Evolutionary conservation across 2,329 filamentous ascomycete species (phyloP).

Genomic region (Beauveria brongniartii): DNA sequence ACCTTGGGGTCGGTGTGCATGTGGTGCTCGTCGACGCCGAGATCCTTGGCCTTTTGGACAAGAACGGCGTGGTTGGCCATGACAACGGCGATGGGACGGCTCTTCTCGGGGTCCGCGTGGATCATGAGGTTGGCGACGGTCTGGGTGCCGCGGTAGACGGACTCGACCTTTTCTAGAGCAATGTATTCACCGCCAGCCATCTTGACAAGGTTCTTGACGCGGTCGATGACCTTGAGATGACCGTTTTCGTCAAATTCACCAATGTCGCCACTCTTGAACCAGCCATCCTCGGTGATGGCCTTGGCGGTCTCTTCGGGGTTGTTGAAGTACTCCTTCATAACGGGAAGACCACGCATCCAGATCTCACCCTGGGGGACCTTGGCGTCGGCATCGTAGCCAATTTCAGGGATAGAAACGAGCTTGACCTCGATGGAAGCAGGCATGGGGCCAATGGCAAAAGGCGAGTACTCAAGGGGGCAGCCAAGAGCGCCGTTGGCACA

Average conservation of each 20-base stretch:
- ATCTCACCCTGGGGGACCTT: slow-evolving; percentile 86
- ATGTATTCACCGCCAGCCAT: slow-evolving; percentile 94
- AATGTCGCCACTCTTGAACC: slow-evolving; percentile 97
- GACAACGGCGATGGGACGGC: slow-evolving; percentile 76
- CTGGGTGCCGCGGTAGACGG: slow-evolving; percentile 74
- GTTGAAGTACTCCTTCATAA: slow-evolving; percentile 73
- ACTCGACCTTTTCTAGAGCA: slow-evolving; percentile 90
- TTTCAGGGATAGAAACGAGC: slow-evolving; percentile 80
- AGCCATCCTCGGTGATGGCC: slow-evolving; percentile 72
- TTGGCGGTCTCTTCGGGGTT: slow-evolving; percentile 79
- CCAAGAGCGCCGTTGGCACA: slow-evolving; percentile 74
- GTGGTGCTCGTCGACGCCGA: slow-evolving; percentile 58
- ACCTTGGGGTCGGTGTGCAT: slow-evolving; percentile 63
- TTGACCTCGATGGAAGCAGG: slow-evolving; percentile 77
- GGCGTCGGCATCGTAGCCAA: slow-evolving; percentile 72
- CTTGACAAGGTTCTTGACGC: slow-evolving; percentile 98
- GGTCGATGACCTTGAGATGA: slow-evolving; percentile 81
- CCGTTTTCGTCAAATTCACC: slow-evolving; percentile 78
- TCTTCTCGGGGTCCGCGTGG: slow-evolving; percentile 66
- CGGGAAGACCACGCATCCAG: slow-evolving; percentile 70
- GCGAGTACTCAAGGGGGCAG: slow-evolving; percentile 78
- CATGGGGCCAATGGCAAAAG: slow-evolving; percentile 67
- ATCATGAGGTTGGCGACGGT: slow-evolving; percentile 82
- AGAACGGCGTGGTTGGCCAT: slow-evolving; percentile 58
- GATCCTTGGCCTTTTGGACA: slow-evolving; percentile 48